Evolutionary conservation across 2,329 filamentous ascomycete species (phyloP), one percentile per base, ranked within the genome.

Genomic region (Colletotrichum kahawae): DNA sequence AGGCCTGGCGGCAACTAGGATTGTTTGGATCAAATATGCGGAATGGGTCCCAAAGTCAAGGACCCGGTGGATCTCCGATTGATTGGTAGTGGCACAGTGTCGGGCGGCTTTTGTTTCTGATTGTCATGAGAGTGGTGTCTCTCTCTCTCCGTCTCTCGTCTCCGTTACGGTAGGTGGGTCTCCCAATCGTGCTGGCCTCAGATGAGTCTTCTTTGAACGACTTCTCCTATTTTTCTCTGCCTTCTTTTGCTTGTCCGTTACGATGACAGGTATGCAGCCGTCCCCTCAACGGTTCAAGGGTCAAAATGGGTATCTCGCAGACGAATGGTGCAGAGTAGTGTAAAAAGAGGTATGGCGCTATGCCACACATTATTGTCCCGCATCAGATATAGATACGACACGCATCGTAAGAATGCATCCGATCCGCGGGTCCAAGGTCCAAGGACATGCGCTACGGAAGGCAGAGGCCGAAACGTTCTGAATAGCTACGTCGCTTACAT

Each of bases 1-100:
- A 72, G 72, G 73, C 65, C 74, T 62, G 74, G 74, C 74, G 65
- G 74, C 74, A 74, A 67, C 74, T 74, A 76, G 71, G 69, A 57
- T 70, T 74, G n/a, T 70, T 62, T 74, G 65, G 70, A 76, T 72
- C 70, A 60, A 74, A 76, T 76, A 63, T 74, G 66, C 71, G 71
- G 56, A 74, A 66, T 74, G 71, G 74, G 66, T 57, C 71, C 65
- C 59, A 64, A 43, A 43, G 57, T 60, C 54, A 63, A 74, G 62
- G 65, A 60, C 60, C 16, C 27, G 67, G 60, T 76, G 71, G 74
- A 74, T 70, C 74, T 74, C 57, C 60, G 74, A 63, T 76, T 76
- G 71, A 74, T 74, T 76, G 64, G 56, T 69, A 51, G 66, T 64
- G 38, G 71, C 71, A 74, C 71, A 70, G 38, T 70, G 60, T 63